phyloP scores from a whole-genome alignment of 176 grass and related monocot genomes.

The barley (Hordeum vulgare) region DNA sequence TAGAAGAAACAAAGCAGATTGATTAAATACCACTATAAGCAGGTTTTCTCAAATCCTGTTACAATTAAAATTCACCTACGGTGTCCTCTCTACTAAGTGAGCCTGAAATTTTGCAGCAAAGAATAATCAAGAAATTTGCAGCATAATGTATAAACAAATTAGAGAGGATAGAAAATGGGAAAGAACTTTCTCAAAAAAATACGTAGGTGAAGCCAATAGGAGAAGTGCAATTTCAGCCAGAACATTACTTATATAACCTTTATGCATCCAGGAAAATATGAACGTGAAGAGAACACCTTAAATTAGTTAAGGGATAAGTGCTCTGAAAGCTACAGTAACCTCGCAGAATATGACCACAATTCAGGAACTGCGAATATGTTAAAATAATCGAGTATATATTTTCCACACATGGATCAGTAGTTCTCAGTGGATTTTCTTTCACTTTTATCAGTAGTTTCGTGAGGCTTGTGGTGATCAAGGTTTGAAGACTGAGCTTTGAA shows the following conservation, averaged over 20 bases:
- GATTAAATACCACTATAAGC: too few species aligned
- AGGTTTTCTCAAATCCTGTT: too few species aligned
- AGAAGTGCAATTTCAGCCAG: background rate
- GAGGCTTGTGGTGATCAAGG: too few species aligned
- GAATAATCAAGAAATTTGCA: too few species aligned
- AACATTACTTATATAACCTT: background rate
- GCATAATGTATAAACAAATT: too few species aligned
- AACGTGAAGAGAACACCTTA: conserved; percentile 57
- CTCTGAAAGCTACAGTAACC: conserved; percentile 69
- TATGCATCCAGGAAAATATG: too few species aligned
- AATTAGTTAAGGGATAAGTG: conserved; percentile 65
- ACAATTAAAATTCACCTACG: too few species aligned
- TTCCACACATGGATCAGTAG: background rate
- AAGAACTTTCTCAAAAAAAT: background rate
- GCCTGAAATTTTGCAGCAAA: too few species aligned
- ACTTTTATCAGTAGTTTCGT: too few species aligned
- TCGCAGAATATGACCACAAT: conserved; percentile 88
- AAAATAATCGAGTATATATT: background rate
- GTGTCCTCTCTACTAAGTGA: too few species aligned
- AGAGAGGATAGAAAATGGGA: background rate
- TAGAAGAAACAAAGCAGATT: too few species aligned
- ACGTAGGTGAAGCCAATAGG: background rate
- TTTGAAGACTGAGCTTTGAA: too few species aligned
- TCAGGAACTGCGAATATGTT: conserved; percentile 51
- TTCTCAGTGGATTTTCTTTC: background rate